Percentiles rank a stretch among this genome's conserved stretches.
These are phyloP conservation scores for Alternaria triticimaculans DNA, from an alignment of 2,329 filamentous ascomycete genomes.

Conservation along the genomic window DNA sequence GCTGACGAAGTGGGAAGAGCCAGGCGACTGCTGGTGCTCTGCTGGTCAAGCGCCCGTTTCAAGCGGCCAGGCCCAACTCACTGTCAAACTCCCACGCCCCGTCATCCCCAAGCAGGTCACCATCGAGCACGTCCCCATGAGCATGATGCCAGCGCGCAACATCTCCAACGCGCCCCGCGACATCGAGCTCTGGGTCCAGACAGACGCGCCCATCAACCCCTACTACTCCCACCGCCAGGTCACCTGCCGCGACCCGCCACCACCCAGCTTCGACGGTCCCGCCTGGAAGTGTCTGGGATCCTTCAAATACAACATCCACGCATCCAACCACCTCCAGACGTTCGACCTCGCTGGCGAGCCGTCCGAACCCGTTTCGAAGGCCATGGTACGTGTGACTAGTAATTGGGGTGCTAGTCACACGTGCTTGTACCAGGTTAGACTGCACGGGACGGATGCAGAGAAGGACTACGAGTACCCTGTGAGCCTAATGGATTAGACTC, in stretches of 20 bases:
- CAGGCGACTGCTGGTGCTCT: slow-evolving; percentile 89
- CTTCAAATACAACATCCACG: slow-evolving; percentile 52
- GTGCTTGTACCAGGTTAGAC: slow-evolving; percentile 55
- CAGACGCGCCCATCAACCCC: slow-evolving; percentile 30
- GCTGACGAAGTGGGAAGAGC: slow-evolving; percentile 74
- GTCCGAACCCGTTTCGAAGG: slow-evolving; percentile 37
- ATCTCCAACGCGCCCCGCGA: slow-evolving; percentile 51
- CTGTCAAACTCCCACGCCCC: slow-evolving; percentile 55
- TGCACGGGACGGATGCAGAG: slow-evolving; percentile 48
- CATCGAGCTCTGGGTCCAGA: slow-evolving; percentile 55
- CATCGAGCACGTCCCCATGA: slow-evolving; percentile 55
- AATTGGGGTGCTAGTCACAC: slow-evolving; percentile 56
- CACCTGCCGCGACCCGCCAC: slow-evolving; percentile 19
- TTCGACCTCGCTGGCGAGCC: slow-evolving; percentile 46
- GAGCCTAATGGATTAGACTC: slow-evolving; percentile 23
- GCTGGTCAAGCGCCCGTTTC: slow-evolving; percentile 50
- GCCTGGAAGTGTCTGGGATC: slow-evolving; percentile 51
- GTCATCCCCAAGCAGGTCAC: slow-evolving; percentile 51
- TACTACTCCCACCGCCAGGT: slow-evolving; percentile 26
- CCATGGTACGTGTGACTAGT: slow-evolving; percentile 49
- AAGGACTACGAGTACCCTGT: slow-evolving; percentile 28
- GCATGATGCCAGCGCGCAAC: slow-evolving; percentile 45
- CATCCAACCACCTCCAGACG: slow-evolving; percentile 51
- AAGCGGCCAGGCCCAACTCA: slow-evolving; percentile 67
- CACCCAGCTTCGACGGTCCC: background rate